Evolutionary conservation across 805 yeast species (phyloP).

Genomic region (Spencermartinsiella europaea): DNA sequence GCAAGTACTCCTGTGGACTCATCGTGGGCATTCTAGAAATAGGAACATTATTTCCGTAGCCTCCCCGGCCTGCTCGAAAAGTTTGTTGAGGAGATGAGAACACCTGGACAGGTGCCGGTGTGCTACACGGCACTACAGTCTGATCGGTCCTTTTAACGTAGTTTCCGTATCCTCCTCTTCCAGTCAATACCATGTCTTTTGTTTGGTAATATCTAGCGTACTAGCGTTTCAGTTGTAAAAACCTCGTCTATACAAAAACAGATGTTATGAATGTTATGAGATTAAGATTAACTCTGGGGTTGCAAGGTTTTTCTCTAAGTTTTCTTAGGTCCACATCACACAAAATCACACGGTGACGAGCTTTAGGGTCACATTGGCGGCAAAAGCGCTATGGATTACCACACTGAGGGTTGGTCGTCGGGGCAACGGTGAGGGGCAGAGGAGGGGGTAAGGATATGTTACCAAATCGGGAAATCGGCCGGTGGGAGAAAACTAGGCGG

Average conservation of each 20-base stretch:
- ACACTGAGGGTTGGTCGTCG: not conserved
- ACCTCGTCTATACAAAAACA: too few relatives aligned
- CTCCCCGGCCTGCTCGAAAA: slow-evolving; percentile 36
- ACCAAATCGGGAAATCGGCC: not conserved
- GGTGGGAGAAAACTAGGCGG: not conserved
- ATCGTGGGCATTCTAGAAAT: slow-evolving; percentile 25
- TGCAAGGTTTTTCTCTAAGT: too few relatives aligned
- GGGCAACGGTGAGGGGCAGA: too few relatives aligned
- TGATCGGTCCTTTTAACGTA: slow-evolving; percentile 13
- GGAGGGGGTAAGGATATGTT: not conserved
- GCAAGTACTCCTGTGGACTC: slow-evolving; percentile 32
- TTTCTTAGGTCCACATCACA: too few relatives aligned
- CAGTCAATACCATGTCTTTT: slow-evolving; percentile 26
- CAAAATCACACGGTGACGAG: too few relatives aligned
- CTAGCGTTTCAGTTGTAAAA: too few relatives aligned
- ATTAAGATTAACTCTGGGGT: too few relatives aligned
- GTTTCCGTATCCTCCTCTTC: slow-evolving; percentile 32
- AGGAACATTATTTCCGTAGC: slow-evolving; percentile 33
- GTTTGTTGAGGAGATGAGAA: slow-evolving; percentile 31
- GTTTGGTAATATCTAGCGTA: not conserved
- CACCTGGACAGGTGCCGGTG: slow-evolving; percentile 34
- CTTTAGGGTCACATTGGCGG: not conserved
- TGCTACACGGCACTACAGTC: slow-evolving; percentile 17
- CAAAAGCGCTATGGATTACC: not conserved
- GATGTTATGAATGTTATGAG: too few relatives aligned